Evolutionary conservation across 1,284 basidiomycete genomes (phyloP).

Genomic region (Rhizopogon hawkerae): DNA sequence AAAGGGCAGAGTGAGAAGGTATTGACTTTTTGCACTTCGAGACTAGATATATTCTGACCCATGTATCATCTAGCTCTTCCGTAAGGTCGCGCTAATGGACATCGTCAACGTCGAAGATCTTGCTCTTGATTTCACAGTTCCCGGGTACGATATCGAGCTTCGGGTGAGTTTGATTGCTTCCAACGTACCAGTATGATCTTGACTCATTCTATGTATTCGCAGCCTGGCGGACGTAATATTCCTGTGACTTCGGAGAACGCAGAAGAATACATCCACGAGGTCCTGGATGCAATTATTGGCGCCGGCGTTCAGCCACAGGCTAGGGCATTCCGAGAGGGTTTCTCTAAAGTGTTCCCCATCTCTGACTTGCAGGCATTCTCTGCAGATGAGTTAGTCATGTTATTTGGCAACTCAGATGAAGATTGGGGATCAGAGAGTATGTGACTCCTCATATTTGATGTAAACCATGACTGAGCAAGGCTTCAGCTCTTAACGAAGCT

Average conservation of each 20-base stretch:
- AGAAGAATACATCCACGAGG: conserved; percentile 77
- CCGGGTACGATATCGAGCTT: conserved; percentile 90
- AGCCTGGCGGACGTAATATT: conserved; percentile 74
- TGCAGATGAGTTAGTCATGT: conserved; percentile 85
- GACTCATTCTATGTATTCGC: conserved; percentile 4
- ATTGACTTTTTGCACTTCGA: conserved; percentile 8
- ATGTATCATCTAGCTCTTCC: conserved; percentile 32
- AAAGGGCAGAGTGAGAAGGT: conserved; percentile 49
- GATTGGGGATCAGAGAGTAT: conserved; percentile 88
- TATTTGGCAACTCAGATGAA: conserved; percentile 93
- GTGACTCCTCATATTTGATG: conserved; percentile 19
- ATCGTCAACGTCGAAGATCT: conserved; percentile 76
- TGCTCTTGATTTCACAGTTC: conserved; percentile 91
- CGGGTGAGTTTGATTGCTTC: conserved; percentile 41
- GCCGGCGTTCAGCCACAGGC: conserved; percentile 68
- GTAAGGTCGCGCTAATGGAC: conserved; percentile 51
- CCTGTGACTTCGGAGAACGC: conserved; percentile 81
- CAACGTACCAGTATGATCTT: neutral
- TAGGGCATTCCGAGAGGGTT: conserved; percentile 82
- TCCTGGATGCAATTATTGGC: conserved; percentile 77
- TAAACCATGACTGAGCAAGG: conserved; percentile 5
- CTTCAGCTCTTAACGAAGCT: conserved; percentile 70
- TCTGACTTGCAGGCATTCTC: conserved; percentile 87
- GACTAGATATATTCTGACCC: conserved; percentile 5
- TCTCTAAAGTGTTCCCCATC: conserved; percentile 92